These are phyloP conservation scores for Stemphylium vesicarium DNA, from an alignment of 2,329 filamentous ascomycete genomes.

Conservation along the genomic window DNA sequence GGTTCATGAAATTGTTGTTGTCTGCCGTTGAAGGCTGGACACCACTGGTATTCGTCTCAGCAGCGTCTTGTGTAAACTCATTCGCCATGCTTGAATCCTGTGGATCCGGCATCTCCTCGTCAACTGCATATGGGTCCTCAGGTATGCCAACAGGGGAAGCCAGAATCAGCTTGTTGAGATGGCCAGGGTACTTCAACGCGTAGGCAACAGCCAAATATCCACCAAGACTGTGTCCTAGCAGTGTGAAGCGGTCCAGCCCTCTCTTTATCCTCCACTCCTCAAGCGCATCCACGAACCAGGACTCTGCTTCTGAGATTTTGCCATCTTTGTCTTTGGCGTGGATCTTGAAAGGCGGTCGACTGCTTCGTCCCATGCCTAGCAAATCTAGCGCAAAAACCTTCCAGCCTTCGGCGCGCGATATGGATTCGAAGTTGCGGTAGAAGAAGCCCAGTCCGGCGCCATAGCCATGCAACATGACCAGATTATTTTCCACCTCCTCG, in stretches of 20 bases:
- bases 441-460: slow-evolving; percentile 96
- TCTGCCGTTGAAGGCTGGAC: slow-evolving; percentile 67
- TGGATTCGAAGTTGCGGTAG: slow-evolving; percentile 94
- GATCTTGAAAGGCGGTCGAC: slow-evolving; percentile 82
- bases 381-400: slow-evolving; percentile 93
- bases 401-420: slow-evolving; percentile 81
- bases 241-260: slow-evolving; percentile 90
- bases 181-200: slow-evolving; percentile 93
- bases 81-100: slow-evolving; percentile 73
- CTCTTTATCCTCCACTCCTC: slow-evolving; percentile 93
- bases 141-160: slow-evolving; percentile 94
- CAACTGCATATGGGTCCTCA: slow-evolving; percentile 88
- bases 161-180: slow-evolving; percentile 92
- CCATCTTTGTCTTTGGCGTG: slow-evolving; percentile 78
- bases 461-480: slow-evolving; percentile 97
- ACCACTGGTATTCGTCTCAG: slow-evolving; percentile 68
- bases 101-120: slow-evolving; percentile 78
- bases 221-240: slow-evolving; percentile 90
- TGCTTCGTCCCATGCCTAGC: slow-evolving; percentile 91
- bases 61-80: slow-evolving; percentile 81
- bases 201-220: slow-evolving; percentile 96
- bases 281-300: slow-evolving; percentile 93
- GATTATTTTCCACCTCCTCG: slow-evolving; percentile 79
- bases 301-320: slow-evolving; percentile 87
- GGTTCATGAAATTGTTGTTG: slow-evolving; percentile 64